Evolutionary conservation across 2,329 filamentous ascomycete species (phyloP), one percentile per base, ranked within the genome.

Genomic region (Neonectria coccinea): DNA sequence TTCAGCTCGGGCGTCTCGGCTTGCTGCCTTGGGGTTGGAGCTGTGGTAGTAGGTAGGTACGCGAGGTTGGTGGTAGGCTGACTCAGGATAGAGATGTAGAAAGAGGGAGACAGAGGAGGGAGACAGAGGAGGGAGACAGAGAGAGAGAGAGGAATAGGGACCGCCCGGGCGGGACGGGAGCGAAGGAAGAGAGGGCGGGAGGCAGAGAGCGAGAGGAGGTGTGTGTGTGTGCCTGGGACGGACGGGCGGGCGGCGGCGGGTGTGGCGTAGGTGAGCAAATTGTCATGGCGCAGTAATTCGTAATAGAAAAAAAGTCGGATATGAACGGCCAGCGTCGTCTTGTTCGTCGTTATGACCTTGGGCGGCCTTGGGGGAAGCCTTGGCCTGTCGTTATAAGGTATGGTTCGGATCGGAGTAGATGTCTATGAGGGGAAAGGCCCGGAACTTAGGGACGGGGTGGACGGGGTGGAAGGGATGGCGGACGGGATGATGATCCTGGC

Each of bases 1-100:
- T 71, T 65, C 62, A 69, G 66, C 56, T 64, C 54, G 56, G 53
- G 52, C 36, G 66, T 66, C 59, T 63, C 56, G 48, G 61, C 27
- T 45, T 45, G 57, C 56, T 25, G 5, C 25, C 25, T 25, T 25
- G 25, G 22, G 25, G 12, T 22, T 45, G 56, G 33, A 54, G 59
- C 25, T 20, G 25, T 25, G 25, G 25, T 25, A 25, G 25, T 25
- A 6, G 25, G 25, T 25, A 25, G 25, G 25, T 25, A 25, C 25
- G 25, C 25, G 25, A 25, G 25, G 25, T 25, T 25, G 25, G 25
- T 25, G 25, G 25, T 25, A 25, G 25, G 25, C 5, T 25, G 25
- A 25, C 22, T 22, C 22, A 22, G 22, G 22, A 22, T 4, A 22
- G 22, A 22, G 22, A 22, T 22, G 22, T 22, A 25, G 25, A 25